Percentiles rank a stretch among this genome's conserved stretches.
phyloP scores from a whole-genome alignment of 2,329 filamentous ascomycete species.

The Xylariaceae sp. region DNA sequence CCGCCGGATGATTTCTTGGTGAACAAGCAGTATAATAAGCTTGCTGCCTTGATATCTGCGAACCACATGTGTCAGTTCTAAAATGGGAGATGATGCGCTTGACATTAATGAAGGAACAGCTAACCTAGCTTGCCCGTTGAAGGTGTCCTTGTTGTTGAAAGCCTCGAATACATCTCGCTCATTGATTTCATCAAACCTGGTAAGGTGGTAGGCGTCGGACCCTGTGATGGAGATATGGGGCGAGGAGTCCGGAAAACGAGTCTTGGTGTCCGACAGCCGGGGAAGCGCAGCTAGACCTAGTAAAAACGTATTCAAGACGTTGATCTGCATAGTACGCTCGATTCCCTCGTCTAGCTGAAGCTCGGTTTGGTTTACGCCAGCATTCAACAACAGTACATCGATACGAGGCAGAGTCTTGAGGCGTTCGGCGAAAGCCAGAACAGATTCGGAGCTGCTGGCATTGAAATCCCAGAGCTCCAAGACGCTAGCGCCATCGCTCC shows the following conservation, averaged over 20 bases:
- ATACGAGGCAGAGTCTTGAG: slow-evolving; percentile 1
- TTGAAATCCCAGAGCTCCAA: slow-evolving; percentile 4
- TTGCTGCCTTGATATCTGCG: no score
- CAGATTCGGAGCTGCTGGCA: not conserved
- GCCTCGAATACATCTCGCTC: slow-evolving; percentile 15
- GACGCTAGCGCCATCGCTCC: not conserved
- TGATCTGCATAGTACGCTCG: not conserved
- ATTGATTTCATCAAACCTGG: slow-evolving; percentile 20
- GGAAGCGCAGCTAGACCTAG: not conserved
- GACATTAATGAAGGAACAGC: no score
- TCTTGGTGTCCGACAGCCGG: no score
- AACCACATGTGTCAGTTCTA: no score
- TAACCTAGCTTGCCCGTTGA: no score
- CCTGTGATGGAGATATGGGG: slow-evolving; percentile 36
- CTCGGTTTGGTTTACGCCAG: not conserved
- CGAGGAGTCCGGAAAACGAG: no score
- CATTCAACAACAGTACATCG: slow-evolving; percentile 4
- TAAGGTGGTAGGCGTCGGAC: slow-evolving; percentile 35
- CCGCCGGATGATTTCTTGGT: no score
- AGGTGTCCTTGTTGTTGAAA: slow-evolving; percentile 11
- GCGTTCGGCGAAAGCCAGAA: not conserved
- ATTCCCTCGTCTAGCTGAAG: not conserved
- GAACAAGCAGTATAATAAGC: no score
- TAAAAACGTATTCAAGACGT: slow-evolving; percentile 1
- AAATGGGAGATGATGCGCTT: no score